Evolutionary conservation across 2,329 filamentous ascomycete genomes (phyloP).

Genomic region (Penicillium sp.): DNA sequence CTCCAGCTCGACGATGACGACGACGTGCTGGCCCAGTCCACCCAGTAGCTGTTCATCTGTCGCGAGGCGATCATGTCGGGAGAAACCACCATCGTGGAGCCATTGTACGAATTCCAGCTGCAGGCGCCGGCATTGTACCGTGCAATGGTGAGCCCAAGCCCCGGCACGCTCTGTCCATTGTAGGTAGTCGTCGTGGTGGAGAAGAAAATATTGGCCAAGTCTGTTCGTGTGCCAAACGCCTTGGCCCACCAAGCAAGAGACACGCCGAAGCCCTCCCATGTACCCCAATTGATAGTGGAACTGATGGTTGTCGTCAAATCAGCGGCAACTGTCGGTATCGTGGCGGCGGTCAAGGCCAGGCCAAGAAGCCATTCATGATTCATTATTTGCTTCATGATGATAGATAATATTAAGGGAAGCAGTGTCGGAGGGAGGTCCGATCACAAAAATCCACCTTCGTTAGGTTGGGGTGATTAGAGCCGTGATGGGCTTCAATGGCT

Average conservation of each 20-base stretch:
- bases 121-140: conserved; percentile 22
- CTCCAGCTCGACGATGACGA: conserved; percentile 20
- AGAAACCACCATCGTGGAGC: conserved; percentile 16
- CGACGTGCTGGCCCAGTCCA: conserved; percentile 14
- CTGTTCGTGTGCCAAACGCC: conserved; percentile 15
- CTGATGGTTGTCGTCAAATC: conserved; percentile 16
- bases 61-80: conserved; percentile 14
- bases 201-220: conserved; percentile 19
- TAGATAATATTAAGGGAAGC: neutral
- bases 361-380: conserved; percentile 5
- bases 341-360: neutral
- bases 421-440: neutral
- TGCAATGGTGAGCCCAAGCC: conserved; percentile 17
- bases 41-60: conserved; percentile 19
- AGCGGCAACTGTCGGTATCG: neutral
- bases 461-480: neutral
- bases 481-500: neutral
- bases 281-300: conserved; percentile 9
- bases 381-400: neutral
- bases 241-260: conserved; percentile 22
- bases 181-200: conserved; percentile 12
- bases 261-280: conserved; percentile 17
- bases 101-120: conserved; percentile 17
- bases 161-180: conserved; percentile 9
- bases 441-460: neutral